Base-by-base conservation (phyloP, 2,329 filamentous ascomycete species). In the Volutella citrinella region DNA sequence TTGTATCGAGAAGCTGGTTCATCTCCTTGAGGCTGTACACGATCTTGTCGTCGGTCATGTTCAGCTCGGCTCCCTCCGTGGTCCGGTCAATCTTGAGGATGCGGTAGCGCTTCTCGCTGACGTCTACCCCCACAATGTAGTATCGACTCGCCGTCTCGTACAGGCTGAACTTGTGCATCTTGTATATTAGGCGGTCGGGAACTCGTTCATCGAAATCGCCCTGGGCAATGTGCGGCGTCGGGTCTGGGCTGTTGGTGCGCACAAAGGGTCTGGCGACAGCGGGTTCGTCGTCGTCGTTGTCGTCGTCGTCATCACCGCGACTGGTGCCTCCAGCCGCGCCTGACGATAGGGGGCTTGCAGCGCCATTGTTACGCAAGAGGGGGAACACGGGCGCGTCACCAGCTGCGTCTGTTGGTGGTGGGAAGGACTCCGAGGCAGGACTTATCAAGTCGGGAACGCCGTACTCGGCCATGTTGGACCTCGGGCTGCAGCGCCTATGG, bases 131-230 rank as follows among this genome's bases (percentile, higher is more conserved):
- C 13, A 97, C 88, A 45, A 98, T 84, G 60, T 96, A 98, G 62
- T 93, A 98, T 32, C 88, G 79, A 35, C 83, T 88, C 10, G 87
- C 86, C 4, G 93, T 98, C 67, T 98, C 93, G 63, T 98, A 97
- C 15, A 98, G 68, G n/a, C 87, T 93, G 63, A 95, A 97, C 55
- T 93, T 94, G 69, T 96, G 89, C 88, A 98, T 95, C 58, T 76
- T 77, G 61, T 75, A 73, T 27, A 70, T 60, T 13, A 68, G 49
- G 15, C 66, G 62, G 33, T 65, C 59, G 6, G 52, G 51, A 2
- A 51, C 48, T 11, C 52, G 56, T 12, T 58, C 56, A 13, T 64
- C 59, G 15, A 58, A 57, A 11, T 54, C 50, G 19, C 62, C 56
- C 21, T 45, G 41, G 5, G 47, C 42, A 8, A 36, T 38, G 18